Evolutionary conservation across 176 grass and related monocot species (phyloP).

Genomic region (Luzula sylvatica): DNA sequence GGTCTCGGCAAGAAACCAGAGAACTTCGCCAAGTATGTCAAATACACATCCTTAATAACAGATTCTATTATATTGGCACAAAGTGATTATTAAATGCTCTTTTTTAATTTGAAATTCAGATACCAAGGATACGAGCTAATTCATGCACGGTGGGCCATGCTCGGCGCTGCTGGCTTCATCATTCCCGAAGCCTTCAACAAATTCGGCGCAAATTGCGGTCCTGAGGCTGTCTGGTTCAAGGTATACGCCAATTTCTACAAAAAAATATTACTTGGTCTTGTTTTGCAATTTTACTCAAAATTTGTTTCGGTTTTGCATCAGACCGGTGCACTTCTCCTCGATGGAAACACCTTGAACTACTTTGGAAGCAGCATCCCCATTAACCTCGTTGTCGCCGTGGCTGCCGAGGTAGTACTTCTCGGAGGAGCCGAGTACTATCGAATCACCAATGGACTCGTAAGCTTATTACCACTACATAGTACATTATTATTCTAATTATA

Average conservation of each 20-base stretch:
- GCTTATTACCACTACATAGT: neutral
- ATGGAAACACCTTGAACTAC: slow-evolving; percentile 94
- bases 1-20: slow-evolving; percentile 96
- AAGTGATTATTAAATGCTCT: no score
- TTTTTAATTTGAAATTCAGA: slow-evolving; percentile 31
- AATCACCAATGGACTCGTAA: slow-evolving; percentile 84
- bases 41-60: slow-evolving; percentile 8
- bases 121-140: slow-evolving; percentile 95
- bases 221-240: slow-evolving; percentile 99
- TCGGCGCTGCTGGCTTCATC: slow-evolving; percentile 82
- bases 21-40: slow-evolving; percentile 72
- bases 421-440: slow-evolving; percentile 96
- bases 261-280: neutral
- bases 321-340: slow-evolving; percentile 88
- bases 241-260: slow-evolving; percentile 7
- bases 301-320: slow-evolving; percentile 13
- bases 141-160: slow-evolving; percentile 97
- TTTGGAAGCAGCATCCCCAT: slow-evolving; percentile 95
- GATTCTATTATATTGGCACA: no score
- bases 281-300: neutral
- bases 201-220: slow-evolving; percentile 82
- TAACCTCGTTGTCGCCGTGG: slow-evolving; percentile 67
- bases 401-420: slow-evolving; percentile 69
- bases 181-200: slow-evolving; percentile 97
- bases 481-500: neutral